These are phyloP conservation scores for Suillus bovinus DNA, from an alignment of 768 basidiomycete genomes.

Conservation along the genomic window DNA sequence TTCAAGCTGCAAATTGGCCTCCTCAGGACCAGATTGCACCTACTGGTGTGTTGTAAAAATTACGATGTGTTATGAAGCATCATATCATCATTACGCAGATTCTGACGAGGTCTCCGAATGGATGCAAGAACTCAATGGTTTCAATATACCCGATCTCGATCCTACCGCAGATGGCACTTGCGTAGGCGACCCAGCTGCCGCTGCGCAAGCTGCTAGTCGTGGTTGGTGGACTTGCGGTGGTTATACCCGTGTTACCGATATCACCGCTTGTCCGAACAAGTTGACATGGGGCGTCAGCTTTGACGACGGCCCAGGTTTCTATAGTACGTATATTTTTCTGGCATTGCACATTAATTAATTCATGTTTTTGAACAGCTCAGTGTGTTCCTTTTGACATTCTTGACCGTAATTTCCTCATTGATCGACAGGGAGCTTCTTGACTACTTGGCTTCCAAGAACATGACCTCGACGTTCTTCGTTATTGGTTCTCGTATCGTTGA, in stretches of 20 bases:
- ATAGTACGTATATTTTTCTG: slow-evolving; percentile 55
- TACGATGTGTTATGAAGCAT: neutral
- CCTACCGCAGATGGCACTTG: slow-evolving; percentile 75
- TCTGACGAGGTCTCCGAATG: slow-evolving; percentile 66
- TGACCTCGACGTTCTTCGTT: slow-evolving; percentile 89
- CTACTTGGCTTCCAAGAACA: slow-evolving; percentile 61
- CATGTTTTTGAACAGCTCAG: slow-evolving; percentile 43
- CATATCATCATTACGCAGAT: slow-evolving; percentile 33
- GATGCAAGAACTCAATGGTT: slow-evolving; percentile 76
- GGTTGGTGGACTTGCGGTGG: slow-evolving; percentile 96
- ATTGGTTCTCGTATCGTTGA: slow-evolving; percentile 85
- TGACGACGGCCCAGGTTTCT: slow-evolving; percentile 85
- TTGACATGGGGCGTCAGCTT: slow-evolving; percentile 81
- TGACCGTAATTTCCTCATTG: slow-evolving; percentile 6
- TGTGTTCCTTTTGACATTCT: slow-evolving; percentile 27
- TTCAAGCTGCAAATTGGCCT: slow-evolving; percentile 57
- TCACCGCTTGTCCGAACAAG: slow-evolving; percentile 67
- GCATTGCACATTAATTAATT: neutral
- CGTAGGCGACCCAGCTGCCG: slow-evolving; percentile 53
- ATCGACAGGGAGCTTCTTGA: slow-evolving; percentile 60
- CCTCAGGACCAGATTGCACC: slow-evolving; percentile 57
- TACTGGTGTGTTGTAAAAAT: slow-evolving; percentile 45
- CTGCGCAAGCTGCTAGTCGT: slow-evolving; percentile 54
- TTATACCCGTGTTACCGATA: slow-evolving; percentile 56
- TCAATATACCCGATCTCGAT: slow-evolving; percentile 62